Evolutionary conservation across 352 stramenopile genomes (phyloP).

Genomic region (Phytopythium mirpurense): DNA sequence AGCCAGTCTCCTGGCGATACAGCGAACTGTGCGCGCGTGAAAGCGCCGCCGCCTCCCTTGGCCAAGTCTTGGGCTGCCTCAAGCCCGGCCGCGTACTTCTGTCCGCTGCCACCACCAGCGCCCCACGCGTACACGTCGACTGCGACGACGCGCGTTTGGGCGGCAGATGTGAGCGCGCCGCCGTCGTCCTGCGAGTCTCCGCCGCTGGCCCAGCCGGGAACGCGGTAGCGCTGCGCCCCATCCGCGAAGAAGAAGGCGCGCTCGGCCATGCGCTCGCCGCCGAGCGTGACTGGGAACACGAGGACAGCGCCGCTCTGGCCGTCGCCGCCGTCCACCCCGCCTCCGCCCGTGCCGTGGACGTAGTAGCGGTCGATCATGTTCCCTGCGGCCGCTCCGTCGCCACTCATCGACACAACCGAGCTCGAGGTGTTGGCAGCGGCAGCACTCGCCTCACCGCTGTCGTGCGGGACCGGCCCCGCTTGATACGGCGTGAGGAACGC

Average conservation of each 20-base stretch:
- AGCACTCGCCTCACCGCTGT: neutral
- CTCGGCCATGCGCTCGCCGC: slow-evolving; percentile 33
- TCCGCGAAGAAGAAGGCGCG: slow-evolving; percentile 41
- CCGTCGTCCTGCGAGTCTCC: neutral
- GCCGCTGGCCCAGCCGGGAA: slow-evolving; percentile 8
- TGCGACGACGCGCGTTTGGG: slow-evolving; percentile 40
- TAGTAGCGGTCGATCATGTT: slow-evolving; percentile 61
- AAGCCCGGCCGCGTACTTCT: slow-evolving; percentile 5
- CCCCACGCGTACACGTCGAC: slow-evolving; percentile 76
- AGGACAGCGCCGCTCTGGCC: slow-evolving; percentile 51
- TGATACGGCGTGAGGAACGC: slow-evolving; percentile 40
- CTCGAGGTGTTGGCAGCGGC: neutral
- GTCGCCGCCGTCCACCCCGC: slow-evolving; percentile 25
- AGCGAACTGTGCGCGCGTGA: slow-evolving; percentile 46
- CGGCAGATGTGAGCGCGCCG: neutral
- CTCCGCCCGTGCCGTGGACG: slow-evolving; percentile 41
- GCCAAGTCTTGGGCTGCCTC: slow-evolving; percentile 14
- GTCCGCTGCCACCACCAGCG: slow-evolving; percentile 56
- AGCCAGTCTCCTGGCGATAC: slow-evolving; percentile 39
- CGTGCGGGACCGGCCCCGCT: neutral
- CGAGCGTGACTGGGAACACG: slow-evolving; percentile 49
- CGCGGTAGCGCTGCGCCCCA: slow-evolving; percentile 17
- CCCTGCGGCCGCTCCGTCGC: slow-evolving; percentile 21
- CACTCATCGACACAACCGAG: slow-evolving; percentile 11
- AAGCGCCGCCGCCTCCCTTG: slow-evolving; percentile 69